Percentiles rank a stretch among this genome's conserved stretches.
Conservation (phyloP, 2,329 filamentous ascomycete genomes). For the Aquanectria penicillioides region DNA sequence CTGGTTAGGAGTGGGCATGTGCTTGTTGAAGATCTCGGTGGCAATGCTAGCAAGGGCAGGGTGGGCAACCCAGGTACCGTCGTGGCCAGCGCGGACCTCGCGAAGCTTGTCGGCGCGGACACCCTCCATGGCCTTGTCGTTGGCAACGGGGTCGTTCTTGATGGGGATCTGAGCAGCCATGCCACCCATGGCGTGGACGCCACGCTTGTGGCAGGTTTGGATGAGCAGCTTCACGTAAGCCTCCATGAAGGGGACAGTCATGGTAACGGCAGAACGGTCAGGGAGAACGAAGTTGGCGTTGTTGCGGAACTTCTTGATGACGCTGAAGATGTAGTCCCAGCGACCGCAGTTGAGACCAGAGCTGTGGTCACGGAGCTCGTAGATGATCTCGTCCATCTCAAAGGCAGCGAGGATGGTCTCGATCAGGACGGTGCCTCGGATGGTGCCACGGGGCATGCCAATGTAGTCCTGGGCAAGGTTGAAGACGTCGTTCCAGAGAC, state of each 20-base stretch:
- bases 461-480: slow-evolving; percentile 95
- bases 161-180: slow-evolving; percentile 99
- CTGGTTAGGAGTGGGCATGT: slow-evolving; percentile 99
- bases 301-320: slow-evolving; percentile 99
- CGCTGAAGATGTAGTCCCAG: slow-evolving; percentile 99
- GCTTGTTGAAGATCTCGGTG: slow-evolving; percentile 92
- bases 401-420: slow-evolving; percentile 98
- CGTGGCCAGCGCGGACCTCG: slow-evolving; percentile 93
- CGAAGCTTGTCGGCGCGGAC: slow-evolving; percentile 96
- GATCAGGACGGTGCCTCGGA: slow-evolving; percentile 94
- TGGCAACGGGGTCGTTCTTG: slow-evolving; percentile 91
- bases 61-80: slow-evolving; percentile 97
- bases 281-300: slow-evolving; percentile 93
- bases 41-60: slow-evolving; percentile 90
- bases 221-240: slow-evolving; percentile 95
- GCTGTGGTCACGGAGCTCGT: slow-evolving; percentile 96
- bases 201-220: slow-evolving; percentile 95
- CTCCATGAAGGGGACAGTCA: slow-evolving; percentile 99
- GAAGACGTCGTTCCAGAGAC: slow-evolving; percentile 98
- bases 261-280: slow-evolving; percentile 90
- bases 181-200: slow-evolving; percentile 98
- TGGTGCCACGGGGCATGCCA: slow-evolving; percentile 88
- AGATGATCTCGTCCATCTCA: slow-evolving; percentile 99
- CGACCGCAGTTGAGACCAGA: slow-evolving; percentile 97
- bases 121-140: slow-evolving; percentile 92